Base-by-base conservation (phyloP, 768 basidiomycete genomes). In the Amanita jacksonii region DNA sequence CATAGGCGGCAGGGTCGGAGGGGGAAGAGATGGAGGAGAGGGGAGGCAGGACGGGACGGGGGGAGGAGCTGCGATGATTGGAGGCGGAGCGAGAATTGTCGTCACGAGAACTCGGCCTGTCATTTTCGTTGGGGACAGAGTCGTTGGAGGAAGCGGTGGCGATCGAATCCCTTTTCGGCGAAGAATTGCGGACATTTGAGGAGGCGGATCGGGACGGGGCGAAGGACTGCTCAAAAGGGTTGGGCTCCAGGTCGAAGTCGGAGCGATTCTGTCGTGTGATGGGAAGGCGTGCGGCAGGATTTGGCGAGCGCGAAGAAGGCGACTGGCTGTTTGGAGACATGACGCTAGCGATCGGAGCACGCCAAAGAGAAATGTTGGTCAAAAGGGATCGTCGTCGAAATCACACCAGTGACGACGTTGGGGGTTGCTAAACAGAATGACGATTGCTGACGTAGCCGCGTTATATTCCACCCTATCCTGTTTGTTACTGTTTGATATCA, bases 171-270 rank as follows among this genome's bases (percentile, higher is more conserved):
- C 57, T 49, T 24, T 55, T 49, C 24, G 64, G 57, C 33, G 60
- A 62, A 15, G 64, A 59, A 40, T 68, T 67, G 52, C 72, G 68
- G 48, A 76, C 65, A 48, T 77, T 76, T 16, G 74, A 72, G 22
- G 73, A 70, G 23, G 70, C 56, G 44, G 61, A 53, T 45, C 53
- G 52, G 37, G 67, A 58, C 20, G 64, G 65, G 27, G 83, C 81
- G 60, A 98, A 98, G 43, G 88, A 92, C 63, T 91, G 87, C 58
- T 99, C 94, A 57, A 96, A 96, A 0, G 92, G 91, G 58, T 94
- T 94, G 1, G 84, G 85, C 56, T 94, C 91, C 27, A 85, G 73
- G 59, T 72, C 67, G 60, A 85, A 81, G 56, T 83, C 81, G 12
- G 73, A 74, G 56, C 78, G 72, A 19, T 68, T 76, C 59, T 76